Evolutionary conservation across 2,329 filamentous ascomycete species (phyloP).

Genomic region (Tympanopsis confertula): DNA sequence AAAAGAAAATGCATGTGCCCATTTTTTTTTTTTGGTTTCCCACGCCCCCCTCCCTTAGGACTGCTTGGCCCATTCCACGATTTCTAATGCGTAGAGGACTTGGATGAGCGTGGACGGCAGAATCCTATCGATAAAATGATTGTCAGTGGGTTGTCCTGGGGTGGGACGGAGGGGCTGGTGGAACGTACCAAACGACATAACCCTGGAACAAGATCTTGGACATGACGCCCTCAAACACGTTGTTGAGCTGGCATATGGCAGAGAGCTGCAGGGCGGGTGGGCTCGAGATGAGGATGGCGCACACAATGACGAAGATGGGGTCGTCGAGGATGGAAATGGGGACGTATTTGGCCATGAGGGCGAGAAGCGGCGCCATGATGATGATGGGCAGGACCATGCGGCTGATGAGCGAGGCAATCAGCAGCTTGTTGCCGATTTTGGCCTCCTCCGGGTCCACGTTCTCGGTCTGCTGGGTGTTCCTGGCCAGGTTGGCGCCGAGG

Average conservation of each 20-base stretch:
- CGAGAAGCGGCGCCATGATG: conserved; percentile 84
- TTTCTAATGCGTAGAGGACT: conserved; percentile 84
- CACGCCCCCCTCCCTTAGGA: no score
- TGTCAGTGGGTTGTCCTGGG: no score
- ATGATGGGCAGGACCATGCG: conserved; percentile 87
- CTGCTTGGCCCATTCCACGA: conserved; percentile 88
- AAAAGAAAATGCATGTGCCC: no score
- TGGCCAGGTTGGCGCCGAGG: conserved; percentile 83
- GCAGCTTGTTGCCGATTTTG: conserved; percentile 58
- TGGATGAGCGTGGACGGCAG: conserved; percentile 82
- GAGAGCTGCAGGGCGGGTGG: conserved; percentile 88
- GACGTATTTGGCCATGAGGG: conserved; percentile 77
- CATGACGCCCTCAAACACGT: conserved; percentile 92
- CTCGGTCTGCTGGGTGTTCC: conserved; percentile 61
- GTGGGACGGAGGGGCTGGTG: background rate
- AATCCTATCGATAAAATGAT: conserved; percentile 56
- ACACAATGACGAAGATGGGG: conserved; percentile 95
- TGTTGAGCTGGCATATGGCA: conserved; percentile 97
- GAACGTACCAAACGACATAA: conserved; percentile 77
- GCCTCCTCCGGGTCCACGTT: conserved; percentile 62
- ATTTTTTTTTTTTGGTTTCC: no score
- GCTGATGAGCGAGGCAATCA: conserved; percentile 74
- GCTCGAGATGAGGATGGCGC: conserved; percentile 88
- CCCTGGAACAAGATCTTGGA: conserved; percentile 87
- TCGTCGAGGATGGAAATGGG: conserved; percentile 91